These are phyloP conservation scores for Metrosideros polymorpha DNA, from an alignment of 441 rosid genomes.

Conservation along the genomic window DNA sequence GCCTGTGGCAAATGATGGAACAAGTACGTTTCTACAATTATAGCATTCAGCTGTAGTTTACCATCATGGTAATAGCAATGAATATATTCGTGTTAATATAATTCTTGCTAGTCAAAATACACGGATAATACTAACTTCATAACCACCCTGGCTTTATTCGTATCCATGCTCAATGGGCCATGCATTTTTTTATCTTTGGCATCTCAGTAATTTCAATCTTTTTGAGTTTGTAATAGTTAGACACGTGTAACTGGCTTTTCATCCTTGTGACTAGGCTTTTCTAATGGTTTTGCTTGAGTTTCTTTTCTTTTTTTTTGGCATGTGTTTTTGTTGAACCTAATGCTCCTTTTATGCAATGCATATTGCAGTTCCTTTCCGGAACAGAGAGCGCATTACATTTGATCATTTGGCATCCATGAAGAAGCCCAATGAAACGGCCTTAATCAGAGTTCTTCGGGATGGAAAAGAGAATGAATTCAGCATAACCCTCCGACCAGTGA, in stretches of 20 bases:
- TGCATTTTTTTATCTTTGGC: not conserved
- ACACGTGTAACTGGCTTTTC: not conserved
- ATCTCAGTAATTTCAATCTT: not conserved
- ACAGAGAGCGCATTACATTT: constrained; percentile 77
- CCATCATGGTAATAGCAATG: not conserved
- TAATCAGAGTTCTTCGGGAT: constrained; percentile 54
- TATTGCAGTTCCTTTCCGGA: constrained; percentile 69
- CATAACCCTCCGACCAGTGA: constrained; percentile 56
- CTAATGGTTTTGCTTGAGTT: not conserved
- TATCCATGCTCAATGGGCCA: not conserved
- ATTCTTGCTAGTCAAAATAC: not conserved
- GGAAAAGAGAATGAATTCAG: constrained; percentile 47
- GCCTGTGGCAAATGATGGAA: constrained; percentile 83
- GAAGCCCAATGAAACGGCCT: constrained; percentile 63
- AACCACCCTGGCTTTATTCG: not conserved
- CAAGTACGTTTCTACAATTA: constrained; percentile 32
- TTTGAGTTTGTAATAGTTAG: not conserved
- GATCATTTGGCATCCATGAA: constrained; percentile 90
- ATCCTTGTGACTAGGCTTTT: not conserved
- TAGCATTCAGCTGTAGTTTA: not conserved
- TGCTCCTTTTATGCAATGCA: not conserved
- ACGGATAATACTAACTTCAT: not conserved
- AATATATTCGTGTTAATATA: not conserved
- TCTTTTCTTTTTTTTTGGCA: not conserved
- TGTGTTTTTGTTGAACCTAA: constrained; percentile 1